Evolutionary conservation across 73 alveolate species (phyloP).

Genomic region (Tetrahymena malaccensis): DNA sequence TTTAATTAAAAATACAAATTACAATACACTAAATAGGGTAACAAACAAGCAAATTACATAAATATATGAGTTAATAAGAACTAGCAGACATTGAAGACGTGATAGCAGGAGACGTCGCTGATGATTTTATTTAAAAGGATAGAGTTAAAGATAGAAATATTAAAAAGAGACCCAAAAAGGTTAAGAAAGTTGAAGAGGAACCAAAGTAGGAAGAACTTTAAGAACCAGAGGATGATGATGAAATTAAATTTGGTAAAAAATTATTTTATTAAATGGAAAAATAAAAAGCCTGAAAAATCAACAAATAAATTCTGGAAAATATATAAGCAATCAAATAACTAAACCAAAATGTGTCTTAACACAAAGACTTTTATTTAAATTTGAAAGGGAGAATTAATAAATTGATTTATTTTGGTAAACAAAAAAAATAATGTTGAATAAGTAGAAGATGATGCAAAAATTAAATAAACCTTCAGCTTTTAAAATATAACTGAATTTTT

Average conservation of each 20-base stretch:
- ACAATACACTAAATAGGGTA: neutral
- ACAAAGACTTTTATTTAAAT: too few relatives aligned
- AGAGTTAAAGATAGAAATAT: neutral
- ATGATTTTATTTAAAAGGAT: neutral
- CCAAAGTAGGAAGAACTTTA: neutral
- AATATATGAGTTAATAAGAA: neutral
- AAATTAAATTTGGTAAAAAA: neutral
- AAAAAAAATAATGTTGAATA: too few relatives aligned
- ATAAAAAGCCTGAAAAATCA: neutral
- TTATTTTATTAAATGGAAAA: neutral
- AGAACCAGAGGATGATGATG: constrained; percentile 12
- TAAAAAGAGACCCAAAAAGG: neutral
- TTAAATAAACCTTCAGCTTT: too few relatives aligned
- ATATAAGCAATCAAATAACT: neutral
- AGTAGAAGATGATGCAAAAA: neutral
- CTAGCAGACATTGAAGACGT: neutral
- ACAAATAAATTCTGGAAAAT: neutral
- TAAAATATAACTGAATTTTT: too few relatives aligned
- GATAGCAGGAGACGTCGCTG: neutral
- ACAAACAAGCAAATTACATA: neutral
- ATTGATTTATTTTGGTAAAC: neutral
- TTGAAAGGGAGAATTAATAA: neutral
- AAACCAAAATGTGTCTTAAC: neutral
- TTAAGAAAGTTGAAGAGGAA: neutral
- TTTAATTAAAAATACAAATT: neutral